Evolutionary conservation across 2,329 filamentous ascomycete species (phyloP), one percentile per base, ranked within the genome.

Genomic region (Nannizziopsis barbatae): DNA sequence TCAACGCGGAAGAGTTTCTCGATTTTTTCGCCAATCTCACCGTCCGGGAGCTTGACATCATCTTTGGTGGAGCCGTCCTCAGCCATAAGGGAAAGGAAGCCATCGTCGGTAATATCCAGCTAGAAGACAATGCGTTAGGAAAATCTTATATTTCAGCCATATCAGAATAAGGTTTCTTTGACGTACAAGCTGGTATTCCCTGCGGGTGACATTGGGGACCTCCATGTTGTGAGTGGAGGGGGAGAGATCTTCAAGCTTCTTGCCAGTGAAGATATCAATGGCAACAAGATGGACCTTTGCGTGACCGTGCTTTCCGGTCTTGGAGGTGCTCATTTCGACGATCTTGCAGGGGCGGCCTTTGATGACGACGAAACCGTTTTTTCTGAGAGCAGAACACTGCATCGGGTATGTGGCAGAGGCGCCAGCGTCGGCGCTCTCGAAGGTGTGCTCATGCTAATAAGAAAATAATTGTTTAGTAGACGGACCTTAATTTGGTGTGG

Each of bases 301-400:
- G 86, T 98, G 93, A 73, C 92, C 92, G 85, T 98, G 92, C 87
- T 98, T 98, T 76, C 92, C 92, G 62, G 92, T 98, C 89, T 98
- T 98, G 73, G 92, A 98, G 77, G 92, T 98, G 62, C 88, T 95
- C 93, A 98, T 98, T 69, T 98, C 92, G 73, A 96, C 86, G 65
- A 98, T 98, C 86, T 96, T 98, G 89, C 92, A 98, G 65, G 92
- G 93, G 65, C 92, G 92, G 75, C 79, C 76, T 84, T 98, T 98
- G 77, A 98, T 96, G 71, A 90, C 83, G 72, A 98, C 92, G 80
- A 85, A 84, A 60, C 92, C 90, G 83, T 93, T 94, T 89, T 98
- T 96, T 71, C 92, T 85, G 79, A 98, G 81, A 66, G 93, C 90
- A 76, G 93, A 98, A 76, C 92, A 98, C 81, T 98, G 92, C 87